Percentiles rank a stretch among this genome's conserved stretches.
Evolutionary conservation across 495 filamentous ascomycete species (phyloP).

Genomic region (Aspergillus saccharolyticus): DNA sequence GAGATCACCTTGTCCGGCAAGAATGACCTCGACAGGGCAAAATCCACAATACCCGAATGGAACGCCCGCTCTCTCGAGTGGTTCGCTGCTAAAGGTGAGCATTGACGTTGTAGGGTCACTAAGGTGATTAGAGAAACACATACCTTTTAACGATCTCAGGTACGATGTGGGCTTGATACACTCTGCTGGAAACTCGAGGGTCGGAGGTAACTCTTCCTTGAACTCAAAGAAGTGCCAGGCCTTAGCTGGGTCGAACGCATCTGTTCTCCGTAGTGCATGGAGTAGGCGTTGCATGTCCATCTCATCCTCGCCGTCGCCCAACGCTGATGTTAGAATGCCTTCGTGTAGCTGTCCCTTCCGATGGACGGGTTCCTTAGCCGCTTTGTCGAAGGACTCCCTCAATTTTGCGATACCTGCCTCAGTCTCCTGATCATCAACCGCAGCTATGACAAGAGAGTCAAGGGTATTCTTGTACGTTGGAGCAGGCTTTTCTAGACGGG

Average conservation of each 20-base stretch:
- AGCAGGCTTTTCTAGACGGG: constrained; percentile 12
- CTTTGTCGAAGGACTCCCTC: constrained; percentile 38
- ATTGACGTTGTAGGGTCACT: neutral
- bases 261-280: constrained; percentile 69
- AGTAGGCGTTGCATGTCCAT: constrained; percentile 53
- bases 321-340: constrained; percentile 34
- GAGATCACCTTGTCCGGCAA: constrained; percentile 66
- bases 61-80: constrained; percentile 56
- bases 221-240: constrained; percentile 65
- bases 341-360: constrained; percentile 35
- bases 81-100: constrained; percentile 9
- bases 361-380: constrained; percentile 7
- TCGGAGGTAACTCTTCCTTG: constrained; percentile 25
- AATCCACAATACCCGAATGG: constrained; percentile 61
- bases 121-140: constrained; percentile 1
- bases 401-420: constrained; percentile 53
- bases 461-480: constrained; percentile 65
- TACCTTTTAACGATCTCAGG: constrained; percentile 35
- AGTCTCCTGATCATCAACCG: constrained; percentile 50
- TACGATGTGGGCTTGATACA: constrained; percentile 22
- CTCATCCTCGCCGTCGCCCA: constrained; percentile 51
- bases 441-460: constrained; percentile 57
- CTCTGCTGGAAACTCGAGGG: constrained; percentile 32
- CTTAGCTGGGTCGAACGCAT: constrained; percentile 56
- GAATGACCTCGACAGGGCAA: constrained; percentile 47